Evolutionary conservation across 2,329 filamentous ascomycete species (phyloP), one percentile per base, ranked within the genome.

Genomic region (Alternaria sp.): DNA sequence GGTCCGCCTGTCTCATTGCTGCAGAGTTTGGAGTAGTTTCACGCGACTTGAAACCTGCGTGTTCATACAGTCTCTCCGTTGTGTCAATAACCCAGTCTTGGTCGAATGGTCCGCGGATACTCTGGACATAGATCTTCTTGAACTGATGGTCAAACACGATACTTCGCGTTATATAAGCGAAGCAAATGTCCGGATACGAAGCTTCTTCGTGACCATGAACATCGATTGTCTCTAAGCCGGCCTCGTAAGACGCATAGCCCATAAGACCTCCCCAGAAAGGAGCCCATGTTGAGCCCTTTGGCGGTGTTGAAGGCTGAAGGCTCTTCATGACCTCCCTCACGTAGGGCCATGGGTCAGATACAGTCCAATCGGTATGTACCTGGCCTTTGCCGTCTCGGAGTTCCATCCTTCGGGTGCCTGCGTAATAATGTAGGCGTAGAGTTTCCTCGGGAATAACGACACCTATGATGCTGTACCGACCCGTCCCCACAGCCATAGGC

Each of bases 181-280:
- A 87, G 72, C 88, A 91, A 22, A 94, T 81, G 74, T 96, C 93
- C 0, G 92, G 89, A 11, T 67, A 66, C 1, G 59, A 38, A 3
- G 67, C 61, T 34, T 66, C 86, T 81, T 38, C 77, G 69, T 56
- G 65, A 32, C 79, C 68, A 2, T 78, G 65, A 22, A 90, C 81
- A 51, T 81, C 78, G 54, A 88, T 88, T 18, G 84, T 87, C 65
- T 84, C 81, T 1, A 96, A 81, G 0, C 92, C 92, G 74, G 93
- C 87, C 76, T 97, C 93, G 62, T 97, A 96, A 0, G 91, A 93
- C 51, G 93, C 85, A 70, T 90, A 96, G 0, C 93, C 93, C 79
- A 96, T 87, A 60, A 96, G 89, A 0, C 93, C 93, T 52, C 92
- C 93, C 78, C 91, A 88, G 74, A 96, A 97, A 0, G 91, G 86